A percentile compares a stretch with the other conserved stretches of the same genome.
phyloP scores from a whole-genome alignment of 441 rosid genomes.

The Syzygium syzygioides region DNA sequence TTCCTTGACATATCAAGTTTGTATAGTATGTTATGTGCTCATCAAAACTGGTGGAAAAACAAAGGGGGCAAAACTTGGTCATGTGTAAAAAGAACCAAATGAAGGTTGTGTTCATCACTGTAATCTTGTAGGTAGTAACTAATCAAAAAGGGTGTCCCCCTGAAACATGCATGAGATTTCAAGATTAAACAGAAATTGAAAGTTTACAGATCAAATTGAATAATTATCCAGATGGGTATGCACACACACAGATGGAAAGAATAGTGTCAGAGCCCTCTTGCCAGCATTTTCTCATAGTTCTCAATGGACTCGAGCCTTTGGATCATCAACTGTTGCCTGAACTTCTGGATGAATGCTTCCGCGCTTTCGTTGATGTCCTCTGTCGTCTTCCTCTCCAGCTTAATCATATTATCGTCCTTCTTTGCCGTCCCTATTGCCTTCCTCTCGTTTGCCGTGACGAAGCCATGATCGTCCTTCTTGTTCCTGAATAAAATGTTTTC shows the following conservation, averaged over 20 bases:
- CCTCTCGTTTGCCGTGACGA: not conserved
- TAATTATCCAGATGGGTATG: not conserved
- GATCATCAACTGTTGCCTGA: constrained; percentile 59
- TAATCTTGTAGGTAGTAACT: not conserved
- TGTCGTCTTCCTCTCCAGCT: constrained; percentile 31
- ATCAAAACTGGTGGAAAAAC: not conserved
- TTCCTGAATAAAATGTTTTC: not conserved
- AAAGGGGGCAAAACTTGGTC: not conserved
- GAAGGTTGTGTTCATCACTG: not conserved
- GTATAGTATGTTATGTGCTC: not conserved
- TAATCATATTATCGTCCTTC: not conserved
- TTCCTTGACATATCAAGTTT: not conserved
- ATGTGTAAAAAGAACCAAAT: not conserved
- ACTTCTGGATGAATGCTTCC: constrained; percentile 72
- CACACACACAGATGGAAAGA: not conserved
- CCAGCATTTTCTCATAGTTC: constrained; percentile 54
- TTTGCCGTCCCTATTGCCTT: not conserved
- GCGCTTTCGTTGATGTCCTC: constrained; percentile 71
- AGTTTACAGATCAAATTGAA: not conserved
- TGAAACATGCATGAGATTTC: not conserved
- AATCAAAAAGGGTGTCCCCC: not conserved
- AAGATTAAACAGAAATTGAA: not conserved
- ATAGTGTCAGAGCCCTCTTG: constrained; percentile 31
- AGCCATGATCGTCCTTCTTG: not conserved
- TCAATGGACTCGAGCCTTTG: constrained; percentile 80